Conservation (phyloP, 208 protist species). For the Crithidia acanthocephali region DNA sequence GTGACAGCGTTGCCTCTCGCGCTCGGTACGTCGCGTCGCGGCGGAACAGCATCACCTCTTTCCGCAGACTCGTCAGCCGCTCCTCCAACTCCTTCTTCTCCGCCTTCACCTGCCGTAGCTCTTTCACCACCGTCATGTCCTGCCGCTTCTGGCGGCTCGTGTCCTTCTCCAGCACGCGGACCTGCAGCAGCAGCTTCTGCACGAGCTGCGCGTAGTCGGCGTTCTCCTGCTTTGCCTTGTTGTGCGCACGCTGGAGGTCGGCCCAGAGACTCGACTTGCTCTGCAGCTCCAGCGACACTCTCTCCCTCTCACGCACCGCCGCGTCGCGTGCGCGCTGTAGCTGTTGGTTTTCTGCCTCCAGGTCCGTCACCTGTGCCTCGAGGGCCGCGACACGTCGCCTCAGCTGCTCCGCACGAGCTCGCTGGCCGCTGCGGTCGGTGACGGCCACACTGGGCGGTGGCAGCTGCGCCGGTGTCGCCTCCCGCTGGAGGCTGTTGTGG, state of each 20-base stretch:
- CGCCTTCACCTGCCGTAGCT: conserved; percentile 21
- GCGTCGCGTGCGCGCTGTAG: conserved; percentile 8
- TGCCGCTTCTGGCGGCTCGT: conserved; percentile 33
- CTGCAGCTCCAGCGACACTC: conserved; percentile 28
- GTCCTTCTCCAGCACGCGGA: conserved; percentile 46
- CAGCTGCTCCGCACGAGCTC: conserved; percentile 34
- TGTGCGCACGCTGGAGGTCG: conserved; percentile 26
- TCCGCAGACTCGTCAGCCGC: conserved; percentile 20
- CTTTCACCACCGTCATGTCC: conserved; percentile 20
- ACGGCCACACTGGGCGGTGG: neutral
- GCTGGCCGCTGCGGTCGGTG: conserved; percentile 4
- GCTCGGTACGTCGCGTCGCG: conserved; percentile 30
- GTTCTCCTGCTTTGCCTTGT: conserved; percentile 39
- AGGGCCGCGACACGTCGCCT: conserved; percentile 23
- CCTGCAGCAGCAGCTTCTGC: conserved; percentile 46
- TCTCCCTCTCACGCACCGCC: conserved; percentile 22
- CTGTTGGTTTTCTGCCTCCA: neutral
- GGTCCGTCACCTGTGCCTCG: conserved; percentile 31
- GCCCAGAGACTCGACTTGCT: conserved; percentile 35
- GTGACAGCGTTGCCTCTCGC: conserved; percentile 28
- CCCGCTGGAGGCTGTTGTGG: neutral
- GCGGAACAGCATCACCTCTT: conserved; percentile 31
- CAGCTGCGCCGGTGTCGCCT: conserved; percentile 21
- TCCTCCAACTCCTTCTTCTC: conserved; percentile 21
- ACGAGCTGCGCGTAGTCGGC: conserved; percentile 49